Evolutionary conservation across 1,284 basidiomycete genomes (phyloP), one percentile per base, ranked within the genome.

Genomic region (Rhizoctonia solani): DNA sequence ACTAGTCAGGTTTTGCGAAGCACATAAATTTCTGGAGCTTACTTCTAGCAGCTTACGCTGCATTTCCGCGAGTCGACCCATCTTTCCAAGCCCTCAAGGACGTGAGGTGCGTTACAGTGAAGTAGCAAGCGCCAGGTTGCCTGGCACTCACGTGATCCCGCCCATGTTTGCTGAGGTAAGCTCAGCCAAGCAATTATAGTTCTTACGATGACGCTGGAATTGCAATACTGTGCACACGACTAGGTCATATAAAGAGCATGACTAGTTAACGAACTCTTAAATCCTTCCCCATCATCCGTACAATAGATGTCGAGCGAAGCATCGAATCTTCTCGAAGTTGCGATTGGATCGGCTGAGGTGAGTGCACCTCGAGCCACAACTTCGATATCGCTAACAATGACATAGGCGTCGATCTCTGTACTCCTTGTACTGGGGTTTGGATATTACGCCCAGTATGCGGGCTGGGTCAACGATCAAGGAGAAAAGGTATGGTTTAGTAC

Each of bases 31-130:
- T 14, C 16, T 11, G 56, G 8, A 11, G 77, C 81, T 68, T 74
- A 90, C 90, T 85, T 95, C 92, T 59, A 95, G 80, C 77, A 94
- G 88, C 86, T 93, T 94, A 72, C 93, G 85, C 80, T 95, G 93
- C 88, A 94, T 92, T 78, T 95, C 92, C 56, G 90, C 90, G 49
- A 92, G 83, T 52, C 90, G 83, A 73, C 90, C 90, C 90, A 93
- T 92, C 21, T 50, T 69, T 25, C 1, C 0, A 47, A 9, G 3
- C 9, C 5, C 32, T 44, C 32, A 41, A 27, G 11, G 46, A 34
- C 4, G 32, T 34, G 32, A 34, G 32, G 32, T 34, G 32, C 32
- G 32, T 34, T 34, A 34, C 32, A 16, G 49, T 39, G 29, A 66
- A 16, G 30, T 37, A 52, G 46, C 54, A 49, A 46, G 49, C 47